These are phyloP conservation scores for Malus hybrid DNA, from an alignment of 331 rosid species.

Conservation along the genomic window DNA sequence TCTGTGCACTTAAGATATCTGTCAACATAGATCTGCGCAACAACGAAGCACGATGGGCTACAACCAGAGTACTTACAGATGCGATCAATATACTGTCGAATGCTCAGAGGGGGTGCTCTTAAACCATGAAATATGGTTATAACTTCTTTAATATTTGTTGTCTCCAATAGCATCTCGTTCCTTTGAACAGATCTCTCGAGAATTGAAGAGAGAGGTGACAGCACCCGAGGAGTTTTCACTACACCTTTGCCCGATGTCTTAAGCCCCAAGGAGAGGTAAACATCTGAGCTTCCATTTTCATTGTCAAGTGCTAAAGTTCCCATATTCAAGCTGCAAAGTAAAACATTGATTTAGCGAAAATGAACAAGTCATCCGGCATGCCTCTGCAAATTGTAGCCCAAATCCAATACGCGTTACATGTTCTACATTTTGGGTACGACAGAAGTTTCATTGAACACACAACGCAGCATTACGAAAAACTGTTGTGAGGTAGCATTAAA, in stretches of 20 bases:
- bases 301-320: conserved; percentile 48
- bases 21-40: conserved; percentile 69
- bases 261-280: conserved; percentile 63
- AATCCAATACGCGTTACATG: background rate
- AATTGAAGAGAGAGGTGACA: conserved; percentile 77
- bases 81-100: conserved; percentile 68
- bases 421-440: background rate
- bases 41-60: conserved; percentile 93
- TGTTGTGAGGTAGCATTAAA: background rate
- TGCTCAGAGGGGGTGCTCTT: conserved; percentile 70
- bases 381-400: background rate
- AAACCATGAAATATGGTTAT: conserved; percentile 75
- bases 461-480: background rate
- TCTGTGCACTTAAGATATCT: conserved; percentile 56
- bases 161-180: conserved; percentile 53
- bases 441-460: background rate
- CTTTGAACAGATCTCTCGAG: conserved; percentile 66
- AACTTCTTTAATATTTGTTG: conserved; percentile 36
- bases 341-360: background rate
- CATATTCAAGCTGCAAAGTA: conserved; percentile 59
- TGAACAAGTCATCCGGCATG: background rate
- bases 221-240: conserved; percentile 63
- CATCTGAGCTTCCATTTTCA: conserved; percentile 40
- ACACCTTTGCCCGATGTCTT: conserved; percentile 43
- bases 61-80: conserved; percentile 88